phyloP scores from a whole-genome alignment of 768 basidiomycete species.

The Mycena polygramma region DNA sequence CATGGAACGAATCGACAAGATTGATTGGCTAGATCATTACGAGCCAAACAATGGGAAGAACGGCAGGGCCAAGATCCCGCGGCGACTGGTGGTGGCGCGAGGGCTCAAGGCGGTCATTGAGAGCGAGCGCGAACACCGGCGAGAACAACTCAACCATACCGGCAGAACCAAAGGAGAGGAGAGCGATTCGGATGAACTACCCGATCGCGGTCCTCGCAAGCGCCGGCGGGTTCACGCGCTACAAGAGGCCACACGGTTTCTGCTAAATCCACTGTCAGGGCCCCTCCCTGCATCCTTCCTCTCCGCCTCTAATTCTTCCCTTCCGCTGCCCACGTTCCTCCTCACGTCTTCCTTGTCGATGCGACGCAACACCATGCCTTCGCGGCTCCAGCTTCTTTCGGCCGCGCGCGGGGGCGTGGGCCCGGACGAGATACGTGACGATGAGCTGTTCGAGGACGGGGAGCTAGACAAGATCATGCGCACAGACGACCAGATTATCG shows the following conservation, averaged over 20 bases:
- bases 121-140: conserved; percentile 75
- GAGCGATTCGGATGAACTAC: conserved; percentile 26
- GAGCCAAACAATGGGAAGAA: conserved; percentile 59
- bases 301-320: conserved; percentile 29
- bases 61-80: conserved; percentile 72
- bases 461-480: conserved; percentile 76
- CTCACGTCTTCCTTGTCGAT: conserved; percentile 55
- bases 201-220: conserved; percentile 40
- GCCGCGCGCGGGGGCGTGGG: conserved; percentile 69
- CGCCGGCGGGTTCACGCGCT: conserved; percentile 50
- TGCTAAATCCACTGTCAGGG: conserved; percentile 69
- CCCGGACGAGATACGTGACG: conserved; percentile 67
- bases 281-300: conserved; percentile 38
- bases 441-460: conserved; percentile 78
- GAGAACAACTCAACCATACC: conserved; percentile 46
- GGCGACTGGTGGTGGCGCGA: conserved; percentile 74
- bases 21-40: conserved; percentile 82
- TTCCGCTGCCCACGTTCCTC: conserved; percentile 65
- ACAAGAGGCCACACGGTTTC: conserved; percentile 64
- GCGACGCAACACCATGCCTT: conserved; percentile 54
- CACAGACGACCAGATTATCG: conserved; percentile 62
- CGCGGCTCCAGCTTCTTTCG: conserved; percentile 76
- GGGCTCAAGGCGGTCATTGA: conserved; percentile 78
- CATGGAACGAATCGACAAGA: conserved; percentile 68
- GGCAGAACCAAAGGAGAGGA: conserved; percentile 23